A percentile compares a stretch with the other conserved stretches of the same genome.
Evolutionary conservation across 441 rosid genomes (phyloP).

Genomic region (Capsella rubella): DNA sequence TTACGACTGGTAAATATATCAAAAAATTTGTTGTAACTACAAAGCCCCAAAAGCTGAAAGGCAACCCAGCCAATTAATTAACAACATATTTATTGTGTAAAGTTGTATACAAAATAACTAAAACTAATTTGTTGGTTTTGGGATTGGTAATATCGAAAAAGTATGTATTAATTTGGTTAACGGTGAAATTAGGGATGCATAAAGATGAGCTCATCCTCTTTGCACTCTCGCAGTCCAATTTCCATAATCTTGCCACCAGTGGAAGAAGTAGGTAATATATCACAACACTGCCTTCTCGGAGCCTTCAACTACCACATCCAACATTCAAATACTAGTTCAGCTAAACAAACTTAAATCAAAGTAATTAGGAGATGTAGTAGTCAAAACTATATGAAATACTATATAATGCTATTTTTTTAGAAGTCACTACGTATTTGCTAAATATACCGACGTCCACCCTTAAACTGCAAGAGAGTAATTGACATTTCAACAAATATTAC

Average conservation of each 20-base stretch:
- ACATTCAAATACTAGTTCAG: not conserved
- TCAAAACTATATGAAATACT: not conserved
- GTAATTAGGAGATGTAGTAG: no score
- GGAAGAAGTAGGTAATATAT: constrained; percentile 72
- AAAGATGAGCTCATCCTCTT: constrained; percentile 67
- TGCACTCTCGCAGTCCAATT: constrained; percentile 74
- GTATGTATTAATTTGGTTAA: not conserved
- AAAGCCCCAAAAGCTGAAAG: constrained; percentile 14
- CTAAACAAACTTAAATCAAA: not conserved
- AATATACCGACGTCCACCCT: not conserved
- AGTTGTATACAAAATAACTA: not conserved
- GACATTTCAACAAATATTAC: constrained; percentile 17
- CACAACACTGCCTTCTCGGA: constrained; percentile 91
- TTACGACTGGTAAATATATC: constrained; percentile 1
- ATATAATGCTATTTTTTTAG: not conserved
- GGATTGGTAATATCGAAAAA: not conserved
- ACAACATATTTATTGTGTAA: not conserved
- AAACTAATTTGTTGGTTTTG: not conserved
- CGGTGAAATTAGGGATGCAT: constrained; percentile 51
- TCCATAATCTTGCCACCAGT: constrained; percentile 60
- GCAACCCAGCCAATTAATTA: constrained; percentile 33
- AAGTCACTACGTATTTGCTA: not conserved
- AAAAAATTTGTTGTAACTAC: not conserved
- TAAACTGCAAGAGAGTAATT: not conserved
- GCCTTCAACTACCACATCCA: constrained; percentile 63